Evolutionary conservation across 2,329 filamentous ascomycete species (phyloP).

Genomic region (Colletotrichum phormii): DNA sequence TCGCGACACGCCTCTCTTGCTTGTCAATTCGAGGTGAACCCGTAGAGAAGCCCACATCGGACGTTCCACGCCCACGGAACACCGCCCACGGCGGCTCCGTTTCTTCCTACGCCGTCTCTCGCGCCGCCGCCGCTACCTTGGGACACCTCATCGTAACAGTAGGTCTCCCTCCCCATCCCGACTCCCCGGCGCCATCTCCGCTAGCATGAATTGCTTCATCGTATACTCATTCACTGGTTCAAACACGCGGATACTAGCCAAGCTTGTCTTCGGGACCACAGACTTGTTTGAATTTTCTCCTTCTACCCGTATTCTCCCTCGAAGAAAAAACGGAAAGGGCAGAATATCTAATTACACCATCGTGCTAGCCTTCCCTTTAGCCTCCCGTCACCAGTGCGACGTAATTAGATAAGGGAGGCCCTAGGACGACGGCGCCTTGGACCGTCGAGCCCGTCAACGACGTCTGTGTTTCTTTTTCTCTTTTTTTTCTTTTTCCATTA

Average conservation of each 20-base stretch:
- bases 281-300: background rate
- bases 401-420: conserved; percentile 1
- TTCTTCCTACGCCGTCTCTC: background rate
- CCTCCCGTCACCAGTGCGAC: conserved; percentile 4
- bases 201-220: background rate
- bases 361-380: background rate
- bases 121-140: background rate
- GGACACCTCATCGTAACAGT: background rate
- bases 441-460: background rate
- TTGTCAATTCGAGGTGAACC: too few relatives aligned
- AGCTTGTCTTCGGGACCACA: background rate
- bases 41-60: background rate
- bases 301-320: too few relatives aligned
- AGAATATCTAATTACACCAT: background rate
- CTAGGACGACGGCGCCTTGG: background rate
- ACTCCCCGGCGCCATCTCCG: background rate
- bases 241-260: background rate
- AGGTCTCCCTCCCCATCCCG: too few relatives aligned
- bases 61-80: background rate
- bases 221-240: background rate
- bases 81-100: conserved; percentile 6
- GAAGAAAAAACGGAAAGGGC: background rate
- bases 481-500: background rate
- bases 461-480: background rate
- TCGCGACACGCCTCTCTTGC: background rate